Percentiles rank a stretch among this genome's conserved stretches.
phyloP scores from a whole-genome alignment of 2,329 filamentous ascomycete genomes.

The Alternaria sp. region DNA sequence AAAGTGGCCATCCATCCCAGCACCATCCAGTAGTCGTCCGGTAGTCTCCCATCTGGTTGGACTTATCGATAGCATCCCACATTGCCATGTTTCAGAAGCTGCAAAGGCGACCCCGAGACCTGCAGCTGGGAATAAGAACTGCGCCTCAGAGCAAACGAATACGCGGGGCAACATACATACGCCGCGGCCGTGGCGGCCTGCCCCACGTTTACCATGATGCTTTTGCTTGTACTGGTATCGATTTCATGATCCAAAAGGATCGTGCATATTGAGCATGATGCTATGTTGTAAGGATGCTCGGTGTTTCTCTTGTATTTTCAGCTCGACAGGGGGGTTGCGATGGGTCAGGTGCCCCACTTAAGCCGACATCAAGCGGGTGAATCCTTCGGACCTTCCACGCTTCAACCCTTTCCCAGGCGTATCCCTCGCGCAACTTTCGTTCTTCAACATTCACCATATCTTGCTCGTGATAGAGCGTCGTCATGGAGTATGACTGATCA shows the following conservation, averaged over 20 bases:
- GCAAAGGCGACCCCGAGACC: conserved; percentile 36
- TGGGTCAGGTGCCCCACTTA: conserved; percentile 25
- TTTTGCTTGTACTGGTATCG: conserved; percentile 17
- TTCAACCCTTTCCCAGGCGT: conserved; percentile 5
- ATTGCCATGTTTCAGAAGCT: conserved; percentile 44
- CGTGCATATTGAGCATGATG: conserved; percentile 39
- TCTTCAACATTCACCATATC: conserved; percentile 1
- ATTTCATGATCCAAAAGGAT: conserved; percentile 15
- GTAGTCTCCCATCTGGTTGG: conserved; percentile 27
- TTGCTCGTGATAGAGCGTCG: conserved; percentile 11
- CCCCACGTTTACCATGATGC: conserved; percentile 21
- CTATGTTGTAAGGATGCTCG: conserved; percentile 25
- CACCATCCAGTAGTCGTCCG: conserved; percentile 34
- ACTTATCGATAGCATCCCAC: conserved; percentile 46
- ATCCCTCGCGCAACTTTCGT: conserved; percentile 7
- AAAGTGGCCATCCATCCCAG: conserved; percentile 27
- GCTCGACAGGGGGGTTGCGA: conserved; percentile 41
- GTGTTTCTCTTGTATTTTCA: conserved; percentile 32
- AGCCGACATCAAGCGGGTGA: conserved; percentile 32
- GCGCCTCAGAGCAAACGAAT: conserved; percentile 43
- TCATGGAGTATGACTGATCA: conserved; percentile 32
- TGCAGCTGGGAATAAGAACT: conserved; percentile 30
- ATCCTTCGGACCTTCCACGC: conserved; percentile 4
- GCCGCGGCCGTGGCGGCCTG: conserved; percentile 40
- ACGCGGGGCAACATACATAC: conserved; percentile 30